Base-by-base conservation (phyloP, 2,329 filamentous ascomycete species). In the Fusarium caatingaense region DNA sequence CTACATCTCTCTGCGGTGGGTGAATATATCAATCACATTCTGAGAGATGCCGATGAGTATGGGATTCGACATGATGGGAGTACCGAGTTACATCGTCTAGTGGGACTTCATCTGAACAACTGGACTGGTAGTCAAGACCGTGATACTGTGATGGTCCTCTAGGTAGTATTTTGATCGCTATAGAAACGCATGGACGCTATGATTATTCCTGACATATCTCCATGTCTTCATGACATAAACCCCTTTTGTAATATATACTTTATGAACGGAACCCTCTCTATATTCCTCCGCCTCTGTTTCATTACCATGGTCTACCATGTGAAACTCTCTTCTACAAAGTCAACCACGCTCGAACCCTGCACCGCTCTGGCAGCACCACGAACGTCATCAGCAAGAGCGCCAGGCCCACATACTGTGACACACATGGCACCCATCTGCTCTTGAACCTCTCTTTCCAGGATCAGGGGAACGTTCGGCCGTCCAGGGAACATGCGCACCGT, bases 401-500 rank as follows among this genome's bases (percentile, higher is more conserved):
- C 92, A 12, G 92, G 90, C 6, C 92, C 92, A 73, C 92, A 94
- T 23, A 94, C 91, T 13, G 90, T 91, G 46, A 98, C 93, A 23
- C 89, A 92, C 89, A 98, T 97, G 51, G 94, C 93, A 11, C 96
- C 96, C 56, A 93, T 84, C 78, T 96, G 93, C 74, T 92, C 88
- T 74, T 90, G 87, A 20, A 94, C 91, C 82, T 98, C 95, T 80
- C 92, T 91, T 68, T 89, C 86, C 48, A 98, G 83, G n/a, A 98
- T 82, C 1, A 92, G 88, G 21, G 89, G 86, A 46, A 97, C 88
- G 76, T 97, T 93, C 12, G 95, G 95, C 70, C 94, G 89, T 4
- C 96, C 95, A 3, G 94, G 92, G 79, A 93, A 93, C 91, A 98
- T 96, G 80, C 94, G 93, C 57, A 98, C 94, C 7, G 92, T 95